A percentile compares a stretch with the other conserved stretches of the same genome.
These are phyloP conservation scores for Boletus rubroflammeus DNA, from an alignment of 768 basidiomycete species.

Conservation along the genomic window DNA sequence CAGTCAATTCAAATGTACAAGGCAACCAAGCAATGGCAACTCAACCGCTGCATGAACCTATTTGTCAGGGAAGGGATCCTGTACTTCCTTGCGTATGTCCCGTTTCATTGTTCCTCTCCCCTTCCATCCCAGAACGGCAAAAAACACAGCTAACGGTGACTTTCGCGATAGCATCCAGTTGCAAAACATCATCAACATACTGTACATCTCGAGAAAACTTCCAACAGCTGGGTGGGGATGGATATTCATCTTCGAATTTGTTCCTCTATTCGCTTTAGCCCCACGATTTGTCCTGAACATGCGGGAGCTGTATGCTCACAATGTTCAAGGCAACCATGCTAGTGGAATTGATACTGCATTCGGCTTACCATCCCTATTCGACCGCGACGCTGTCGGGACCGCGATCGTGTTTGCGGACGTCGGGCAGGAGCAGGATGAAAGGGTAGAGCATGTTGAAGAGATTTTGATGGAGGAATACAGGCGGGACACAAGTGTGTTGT, in stretches of 20 bases:
- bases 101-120: neutral
- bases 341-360: slow-evolving; percentile 3
- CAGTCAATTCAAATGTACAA: neutral
- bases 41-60: neutral
- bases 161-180: neutral
- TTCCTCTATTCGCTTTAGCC: neutral
- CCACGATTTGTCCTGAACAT: slow-evolving; percentile 8
- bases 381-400: neutral
- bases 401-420: neutral
- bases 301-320: slow-evolving; percentile 2
- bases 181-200: neutral
- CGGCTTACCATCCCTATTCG: neutral
- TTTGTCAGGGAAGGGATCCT: neutral
- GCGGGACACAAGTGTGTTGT: neutral
- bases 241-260: neutral
- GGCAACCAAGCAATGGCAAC: neutral
- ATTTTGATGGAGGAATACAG: neutral
- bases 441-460: neutral
- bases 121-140: neutral
- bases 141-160: neutral
- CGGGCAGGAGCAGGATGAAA: neutral
- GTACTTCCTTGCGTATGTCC: neutral
- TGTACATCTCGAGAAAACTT: neutral
- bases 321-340: neutral
- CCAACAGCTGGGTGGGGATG: neutral